Conservation (phyloP, 1,284 basidiomycete species). For the Trametes polyzona region DNA sequence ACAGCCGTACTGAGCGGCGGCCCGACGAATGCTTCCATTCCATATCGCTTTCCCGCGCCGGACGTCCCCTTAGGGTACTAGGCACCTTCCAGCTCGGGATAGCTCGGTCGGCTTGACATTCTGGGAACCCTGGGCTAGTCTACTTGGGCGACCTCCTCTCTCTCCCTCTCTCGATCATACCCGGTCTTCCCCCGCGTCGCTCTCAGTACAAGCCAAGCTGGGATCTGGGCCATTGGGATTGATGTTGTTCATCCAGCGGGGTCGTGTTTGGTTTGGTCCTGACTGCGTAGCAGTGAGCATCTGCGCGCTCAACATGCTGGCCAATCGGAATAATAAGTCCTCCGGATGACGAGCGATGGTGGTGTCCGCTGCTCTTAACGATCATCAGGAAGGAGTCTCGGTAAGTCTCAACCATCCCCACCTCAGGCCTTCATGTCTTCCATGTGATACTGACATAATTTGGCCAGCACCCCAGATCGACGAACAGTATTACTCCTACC, state of each 20-base stretch:
- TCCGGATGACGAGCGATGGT: too few relatives aligned
- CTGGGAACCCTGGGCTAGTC: neutral
- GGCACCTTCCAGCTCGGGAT: constrained; percentile 7
- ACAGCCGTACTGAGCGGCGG: too few relatives aligned
- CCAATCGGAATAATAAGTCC: too few relatives aligned
- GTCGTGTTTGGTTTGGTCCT: too few relatives aligned
- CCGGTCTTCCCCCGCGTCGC: too few relatives aligned
- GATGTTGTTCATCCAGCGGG: too few relatives aligned
- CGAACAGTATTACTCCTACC: neutral
- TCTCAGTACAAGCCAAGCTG: too few relatives aligned
- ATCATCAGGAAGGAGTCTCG: neutral
- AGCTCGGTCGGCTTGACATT: neutral
- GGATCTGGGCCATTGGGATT: too few relatives aligned
- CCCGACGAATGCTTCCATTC: constrained; percentile 7
- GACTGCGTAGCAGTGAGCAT: too few relatives aligned
- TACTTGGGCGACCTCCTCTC: neutral
- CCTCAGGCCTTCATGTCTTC: neutral
- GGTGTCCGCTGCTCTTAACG: too few relatives aligned
- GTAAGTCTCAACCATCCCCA: neutral
- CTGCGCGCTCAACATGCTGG: too few relatives aligned
- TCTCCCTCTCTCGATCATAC: neutral
- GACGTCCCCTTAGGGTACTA: neutral
- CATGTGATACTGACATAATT: neutral
- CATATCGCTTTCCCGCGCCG: constrained; percentile 5
- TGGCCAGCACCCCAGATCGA: neutral